phyloP scores from a whole-genome alignment of 2,329 filamentous ascomycete species.

The Colletotrichum spaethianum region DNA sequence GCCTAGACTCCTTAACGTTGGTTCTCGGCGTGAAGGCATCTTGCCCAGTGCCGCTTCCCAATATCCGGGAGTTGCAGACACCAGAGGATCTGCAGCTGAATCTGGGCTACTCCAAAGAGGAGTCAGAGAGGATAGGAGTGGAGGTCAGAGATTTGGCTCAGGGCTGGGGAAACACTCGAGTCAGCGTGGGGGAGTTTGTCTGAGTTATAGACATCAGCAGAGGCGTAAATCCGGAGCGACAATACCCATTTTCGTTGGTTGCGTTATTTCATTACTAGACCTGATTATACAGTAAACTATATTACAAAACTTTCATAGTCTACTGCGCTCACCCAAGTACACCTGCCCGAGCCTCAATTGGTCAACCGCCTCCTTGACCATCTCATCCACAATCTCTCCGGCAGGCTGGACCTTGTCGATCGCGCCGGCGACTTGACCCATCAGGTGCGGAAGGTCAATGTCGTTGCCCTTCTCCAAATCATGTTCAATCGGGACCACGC shows the following conservation, averaged over 20 bases:
- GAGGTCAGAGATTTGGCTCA: slow-evolving; percentile 28
- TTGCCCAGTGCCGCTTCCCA: slow-evolving; percentile 17
- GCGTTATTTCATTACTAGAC: background rate
- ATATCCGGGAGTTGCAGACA: slow-evolving; percentile 13
- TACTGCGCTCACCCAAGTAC: slow-evolving; percentile 68
- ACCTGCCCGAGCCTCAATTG: slow-evolving; percentile 74
- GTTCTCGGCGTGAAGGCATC: slow-evolving; percentile 13
- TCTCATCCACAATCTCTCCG: slow-evolving; percentile 87
- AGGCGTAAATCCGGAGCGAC: slow-evolving; percentile 6
- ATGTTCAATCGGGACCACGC: slow-evolving; percentile 84
- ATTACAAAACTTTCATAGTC: slow-evolving; percentile 51
- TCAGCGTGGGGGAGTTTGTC: slow-evolving; percentile 27
- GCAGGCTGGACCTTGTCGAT: slow-evolving; percentile 86
- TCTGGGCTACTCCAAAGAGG: slow-evolving; percentile 22
- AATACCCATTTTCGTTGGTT: slow-evolving; percentile 32
- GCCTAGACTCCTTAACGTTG: slow-evolving; percentile 32
- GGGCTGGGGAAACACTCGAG: slow-evolving; percentile 33
- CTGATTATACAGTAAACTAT: background rate
- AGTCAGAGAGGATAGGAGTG: slow-evolving; percentile 30
- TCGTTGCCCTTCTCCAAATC: slow-evolving; percentile 89
- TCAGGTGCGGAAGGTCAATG: slow-evolving; percentile 88
- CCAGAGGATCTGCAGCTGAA: slow-evolving; percentile 14
- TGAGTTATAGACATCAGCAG: background rate
- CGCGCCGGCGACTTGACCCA: slow-evolving; percentile 92
- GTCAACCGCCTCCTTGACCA: slow-evolving; percentile 83